phyloP scores from a whole-genome alignment of 352 stramenopile species.

The Pythium coloratum region DNA sequence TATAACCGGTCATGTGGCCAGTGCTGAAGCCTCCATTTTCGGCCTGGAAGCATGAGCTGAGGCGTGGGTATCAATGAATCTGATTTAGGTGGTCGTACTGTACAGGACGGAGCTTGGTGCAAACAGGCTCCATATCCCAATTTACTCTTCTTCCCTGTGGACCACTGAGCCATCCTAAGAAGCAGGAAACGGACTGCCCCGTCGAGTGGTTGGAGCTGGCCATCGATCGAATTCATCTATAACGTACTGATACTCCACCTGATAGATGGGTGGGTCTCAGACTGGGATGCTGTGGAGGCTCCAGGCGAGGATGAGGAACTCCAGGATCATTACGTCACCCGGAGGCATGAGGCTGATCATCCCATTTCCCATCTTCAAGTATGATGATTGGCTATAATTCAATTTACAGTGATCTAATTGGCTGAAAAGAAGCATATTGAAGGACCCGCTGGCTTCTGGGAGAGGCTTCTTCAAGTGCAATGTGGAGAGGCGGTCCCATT shows the following conservation, averaged over 20 bases:
- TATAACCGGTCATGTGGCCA: neutral
- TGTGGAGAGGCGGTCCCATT: conserved; percentile 1
- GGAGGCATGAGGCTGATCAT: neutral
- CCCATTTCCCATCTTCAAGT: conserved; percentile 9
- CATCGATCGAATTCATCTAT: neutral
- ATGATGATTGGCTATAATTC: conserved; percentile 4
- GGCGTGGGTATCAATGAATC: neutral
- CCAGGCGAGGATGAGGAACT: neutral
- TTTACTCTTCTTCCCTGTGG: neutral
- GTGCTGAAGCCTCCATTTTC: neutral
- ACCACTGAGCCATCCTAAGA: neutral
- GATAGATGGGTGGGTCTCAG: neutral
- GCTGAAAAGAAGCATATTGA: conserved; percentile 4
- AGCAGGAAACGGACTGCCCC: neutral
- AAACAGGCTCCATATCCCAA: neutral
- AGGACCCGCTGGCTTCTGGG: neutral
- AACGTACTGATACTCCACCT: conserved; percentile 1
- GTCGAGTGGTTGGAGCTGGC: neutral
- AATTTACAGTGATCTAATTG: neutral
- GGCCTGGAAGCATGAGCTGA: neutral
- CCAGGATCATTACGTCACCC: conserved; percentile 1
- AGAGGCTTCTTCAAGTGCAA: conserved; percentile 9
- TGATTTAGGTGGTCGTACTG: conserved; percentile 10
- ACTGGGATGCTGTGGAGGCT: neutral
- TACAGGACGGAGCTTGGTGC: neutral